A percentile compares a stretch with the other conserved stretches of the same genome.
These are phyloP conservation scores for Trametes maxima DNA, from an alignment of 768 basidiomycete genomes.

Conservation along the genomic window DNA sequence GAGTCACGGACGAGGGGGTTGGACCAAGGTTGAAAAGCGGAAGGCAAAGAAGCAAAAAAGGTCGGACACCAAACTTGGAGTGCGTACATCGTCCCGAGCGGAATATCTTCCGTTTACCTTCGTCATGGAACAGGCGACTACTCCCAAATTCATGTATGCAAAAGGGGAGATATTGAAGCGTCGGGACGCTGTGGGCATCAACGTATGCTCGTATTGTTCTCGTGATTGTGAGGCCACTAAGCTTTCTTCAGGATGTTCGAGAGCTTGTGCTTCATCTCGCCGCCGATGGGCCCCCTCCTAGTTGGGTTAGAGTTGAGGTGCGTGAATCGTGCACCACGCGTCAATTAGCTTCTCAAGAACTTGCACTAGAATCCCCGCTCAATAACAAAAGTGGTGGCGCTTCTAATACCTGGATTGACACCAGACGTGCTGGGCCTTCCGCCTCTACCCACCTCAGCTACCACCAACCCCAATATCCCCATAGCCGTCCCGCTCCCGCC, in stretches of 20 bases:
- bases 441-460: constrained; percentile 69
- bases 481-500: constrained; percentile 47
- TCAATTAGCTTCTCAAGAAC: not conserved
- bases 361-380: constrained; percentile 63
- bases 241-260: constrained; percentile 69
- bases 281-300: constrained; percentile 80
- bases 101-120: constrained; percentile 16
- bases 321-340: constrained; percentile 24
- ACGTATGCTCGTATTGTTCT: constrained; percentile 45
- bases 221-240: not conserved
- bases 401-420: constrained; percentile 88
- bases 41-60: constrained; percentile 73
- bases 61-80: constrained; percentile 57
- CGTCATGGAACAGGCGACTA: constrained; percentile 41
- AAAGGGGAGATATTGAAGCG: constrained; percentile 74
- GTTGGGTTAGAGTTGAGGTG: constrained; percentile 87
- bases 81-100: constrained; percentile 43
- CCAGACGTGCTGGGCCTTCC: constrained; percentile 73
- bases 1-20: constrained; percentile 39
- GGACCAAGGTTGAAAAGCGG: constrained; percentile 74
- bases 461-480: constrained; percentile 57
- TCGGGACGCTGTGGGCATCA: constrained; percentile 76
- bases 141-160: constrained; percentile 81
- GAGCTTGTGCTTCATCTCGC: constrained; percentile 83
- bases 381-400: constrained; percentile 75